phyloP scores from a whole-genome alignment of 1,139 yeast species.

The Debaryomyces udenii region DNA sequence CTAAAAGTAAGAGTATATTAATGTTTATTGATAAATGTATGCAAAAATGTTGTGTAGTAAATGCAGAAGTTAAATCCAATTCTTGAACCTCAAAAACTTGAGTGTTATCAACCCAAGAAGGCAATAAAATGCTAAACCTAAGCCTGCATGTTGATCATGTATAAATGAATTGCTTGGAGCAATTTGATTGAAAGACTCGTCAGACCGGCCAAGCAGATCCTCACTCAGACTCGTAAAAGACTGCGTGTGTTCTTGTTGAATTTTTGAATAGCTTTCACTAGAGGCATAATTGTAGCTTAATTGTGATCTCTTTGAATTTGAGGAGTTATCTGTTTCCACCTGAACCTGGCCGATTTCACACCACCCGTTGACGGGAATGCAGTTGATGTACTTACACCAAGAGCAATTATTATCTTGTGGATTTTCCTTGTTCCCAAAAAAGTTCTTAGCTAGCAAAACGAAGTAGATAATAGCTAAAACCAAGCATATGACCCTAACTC shows the following conservation, averaged over 20 bases:
- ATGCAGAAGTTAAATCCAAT: slow-evolving; percentile 9
- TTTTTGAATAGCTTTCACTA: too few species aligned
- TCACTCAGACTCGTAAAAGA: too few species aligned
- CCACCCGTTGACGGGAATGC: slow-evolving; percentile 76
- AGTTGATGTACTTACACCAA: slow-evolving; percentile 77
- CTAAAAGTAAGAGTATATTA: not conserved
- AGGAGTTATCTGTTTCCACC: slow-evolving; percentile 20
- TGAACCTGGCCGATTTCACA: slow-evolving; percentile 61
- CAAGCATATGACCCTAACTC: slow-evolving; percentile 49
- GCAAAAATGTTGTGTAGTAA: not conserved
- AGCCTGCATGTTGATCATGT: slow-evolving; percentile 15
- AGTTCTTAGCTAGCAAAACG: slow-evolving; percentile 51
- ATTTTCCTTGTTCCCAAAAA: slow-evolving; percentile 44
- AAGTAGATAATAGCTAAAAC: slow-evolving; percentile 54
- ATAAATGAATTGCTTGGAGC: slow-evolving; percentile 6
- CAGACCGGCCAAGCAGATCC: too few species aligned
- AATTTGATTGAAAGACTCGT: slow-evolving; percentile 3
- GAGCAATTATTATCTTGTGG: slow-evolving; percentile 45
- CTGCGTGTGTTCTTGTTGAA: not conserved
- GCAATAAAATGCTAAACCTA: slow-evolving; percentile 21
- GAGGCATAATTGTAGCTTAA: too few species aligned
- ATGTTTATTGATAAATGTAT: not conserved
- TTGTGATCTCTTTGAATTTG: slow-evolving; percentile 4
- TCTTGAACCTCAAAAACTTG: slow-evolving; percentile 19
- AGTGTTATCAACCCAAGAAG: slow-evolving; percentile 20